A percentile compares a stretch with the other conserved stretches of the same genome.
Conservation (phyloP, 495 filamentous ascomycete species). For the Xylaria venustula region DNA sequence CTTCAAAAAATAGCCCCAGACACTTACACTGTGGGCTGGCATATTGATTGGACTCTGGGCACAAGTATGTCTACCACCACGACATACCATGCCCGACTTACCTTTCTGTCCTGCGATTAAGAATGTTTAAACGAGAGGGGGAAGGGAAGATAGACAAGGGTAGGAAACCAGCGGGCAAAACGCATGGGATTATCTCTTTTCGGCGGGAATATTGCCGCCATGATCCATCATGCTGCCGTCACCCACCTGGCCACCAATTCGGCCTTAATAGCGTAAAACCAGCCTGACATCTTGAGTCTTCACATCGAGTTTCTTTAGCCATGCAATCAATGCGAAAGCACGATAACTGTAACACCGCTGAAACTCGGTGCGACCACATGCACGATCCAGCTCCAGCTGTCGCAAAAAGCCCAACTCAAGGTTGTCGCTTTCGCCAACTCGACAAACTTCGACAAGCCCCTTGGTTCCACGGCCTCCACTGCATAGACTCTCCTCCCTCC, state of each 20-base stretch:
- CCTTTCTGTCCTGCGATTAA: not conserved
- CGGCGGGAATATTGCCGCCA: constrained; percentile 12
- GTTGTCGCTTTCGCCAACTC: constrained; percentile 12
- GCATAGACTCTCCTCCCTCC: not conserved
- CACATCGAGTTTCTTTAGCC: constrained; percentile 14
- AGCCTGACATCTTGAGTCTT: constrained; percentile 12
- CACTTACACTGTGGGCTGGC: constrained; percentile 11
- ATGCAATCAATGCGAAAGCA: constrained; percentile 13
- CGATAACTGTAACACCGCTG: constrained; percentile 3
- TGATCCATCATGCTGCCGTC: constrained; percentile 9
- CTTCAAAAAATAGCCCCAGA: constrained; percentile 7
- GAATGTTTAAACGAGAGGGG: too few species aligned
- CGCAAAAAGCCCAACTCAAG: constrained; percentile 11
- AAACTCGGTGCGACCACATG: constrained; percentile 7
- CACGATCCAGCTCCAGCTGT: constrained; percentile 12
- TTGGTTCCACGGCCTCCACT: constrained; percentile 1
- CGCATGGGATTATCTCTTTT: too few species aligned
- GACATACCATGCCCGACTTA: not conserved
- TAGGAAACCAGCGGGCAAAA: too few species aligned
- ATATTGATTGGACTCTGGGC: constrained; percentile 13
- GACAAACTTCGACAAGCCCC: constrained; percentile 10
- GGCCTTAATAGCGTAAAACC: not conserved
- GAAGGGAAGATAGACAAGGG: too few species aligned
- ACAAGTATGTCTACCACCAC: not conserved
- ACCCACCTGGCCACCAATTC: not conserved